Base-by-base conservation (phyloP, 2,329 filamentous ascomycete species). In the Pseudogymnoascus sp. region DNA sequence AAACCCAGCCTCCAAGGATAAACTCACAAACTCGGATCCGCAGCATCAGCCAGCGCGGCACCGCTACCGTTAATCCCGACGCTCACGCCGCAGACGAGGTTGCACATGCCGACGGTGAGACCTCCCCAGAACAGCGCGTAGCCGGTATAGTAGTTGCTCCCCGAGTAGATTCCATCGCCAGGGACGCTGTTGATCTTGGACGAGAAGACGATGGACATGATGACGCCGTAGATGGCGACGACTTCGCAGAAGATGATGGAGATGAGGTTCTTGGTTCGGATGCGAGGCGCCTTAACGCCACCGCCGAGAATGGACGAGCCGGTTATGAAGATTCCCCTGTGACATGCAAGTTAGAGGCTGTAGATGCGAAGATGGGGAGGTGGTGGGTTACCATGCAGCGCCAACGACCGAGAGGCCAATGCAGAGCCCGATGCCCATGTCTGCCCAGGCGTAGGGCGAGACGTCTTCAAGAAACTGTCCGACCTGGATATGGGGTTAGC, bases 191-290 rank as follows among this genome's bases (percentile, higher is more conserved):
- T 82, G 69, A 99, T 78, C 77, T 97, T 96, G 64, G 92, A 84
- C 47, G 92, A 95, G 80, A 97, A 97, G 71, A 99, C 89, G 74
- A 99, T 99, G 70, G 92, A 89, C 92, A 99, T 99, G 78, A 99
- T 99, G 77, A 99, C 93, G 70, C 95, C 95, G 82, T 99, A 99
- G 76, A 99, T 99, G 76, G 94, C 94, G 71, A 99, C 94, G 72
- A 99, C 94, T 79, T 99, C 94, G 81, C 94, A 99, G 79, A 99
- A 99, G 78, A 99, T 97, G 77, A 99, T 99, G 71, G 93, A 97
- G 75, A 99, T 97, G 72, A 99, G 78, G 81, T 99, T 99, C 86
- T 99, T 99, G 66, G 94, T 99, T 75, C 94, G 90, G 78, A 99
- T 99, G 70, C 94, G 89, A 37, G 95, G 95, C 50, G 94, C 93